Base-by-base conservation (phyloP, 2,329 filamentous ascomycete species). In the Dactylella cylindrospora region DNA sequence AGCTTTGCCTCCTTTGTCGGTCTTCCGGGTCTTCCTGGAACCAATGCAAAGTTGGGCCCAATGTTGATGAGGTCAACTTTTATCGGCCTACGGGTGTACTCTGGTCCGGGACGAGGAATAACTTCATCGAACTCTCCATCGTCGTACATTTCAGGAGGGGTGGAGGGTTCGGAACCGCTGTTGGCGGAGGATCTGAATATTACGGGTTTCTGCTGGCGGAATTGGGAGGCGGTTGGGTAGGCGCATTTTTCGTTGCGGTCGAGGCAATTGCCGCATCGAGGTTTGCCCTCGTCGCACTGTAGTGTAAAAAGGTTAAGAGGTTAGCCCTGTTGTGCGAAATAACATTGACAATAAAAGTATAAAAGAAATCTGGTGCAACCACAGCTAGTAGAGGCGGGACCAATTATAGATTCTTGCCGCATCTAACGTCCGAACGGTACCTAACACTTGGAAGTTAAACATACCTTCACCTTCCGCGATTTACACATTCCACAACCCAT, bases 401-500 rank as follows among this genome's bases (percentile, higher is more conserved):
- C n/a, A n/a, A n/a, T n/a, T n/a, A n/a, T n/a, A n/a, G n/a, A n/a
- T n/a, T n/a, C n/a, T n/a, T n/a, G n/a, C n/a, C n/a, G n/a, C n/a
- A n/a, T n/a, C n/a, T n/a, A n/a, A n/a, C n/a, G n/a, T n/a, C n/a
- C n/a, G n/a, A n/a, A n/a, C n/a, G n/a, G n/a, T n/a, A n/a, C n/a
- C n/a, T n/a, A n/a, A n/a, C n/a, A n/a, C n/a, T n/a, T n/a, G 36
- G 26, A 10, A 36, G 12, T 9, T 28, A 36, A n/a, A 38, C 41
- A 39, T 62, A 62, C 57, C 49, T 62, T 62, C 49, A 62, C 57
- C 49, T 62, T 62, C 19, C 57, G 31, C 13, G 49, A 54, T 29
- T 62, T 62, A 45, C 57, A 62, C 57, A 62, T 62, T 20, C 43
- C 49, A 28, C 57, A 62, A 2, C 57, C 57, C 49, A 54, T 62